These are phyloP conservation scores for Penicillium thymicola DNA, from an alignment of 2,329 filamentous ascomycete species.

Conservation along the genomic window DNA sequence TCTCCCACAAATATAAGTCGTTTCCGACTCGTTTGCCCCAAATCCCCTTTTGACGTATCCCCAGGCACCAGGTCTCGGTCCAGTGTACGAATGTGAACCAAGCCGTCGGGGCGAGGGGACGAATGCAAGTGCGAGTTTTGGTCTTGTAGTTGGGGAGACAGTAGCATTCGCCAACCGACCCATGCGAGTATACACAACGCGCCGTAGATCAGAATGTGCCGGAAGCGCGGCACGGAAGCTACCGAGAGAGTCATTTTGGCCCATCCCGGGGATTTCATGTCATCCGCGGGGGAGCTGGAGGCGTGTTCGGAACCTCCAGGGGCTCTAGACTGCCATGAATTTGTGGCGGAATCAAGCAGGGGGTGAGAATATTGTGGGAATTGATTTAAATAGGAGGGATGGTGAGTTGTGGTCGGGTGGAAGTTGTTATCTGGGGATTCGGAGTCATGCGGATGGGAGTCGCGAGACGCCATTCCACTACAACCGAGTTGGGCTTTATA, in stretches of 20 bases:
- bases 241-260: conserved; percentile 17
- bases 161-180: conserved; percentile 33
- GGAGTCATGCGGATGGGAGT: conserved; percentile 3
- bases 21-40: conserved; percentile 36
- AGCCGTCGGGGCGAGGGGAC: conserved; percentile 47
- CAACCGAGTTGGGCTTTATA: background rate
- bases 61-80: conserved; percentile 48
- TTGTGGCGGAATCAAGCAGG: conserved; percentile 39
- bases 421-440: conserved; percentile 29
- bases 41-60: conserved; percentile 8
- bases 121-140: conserved; percentile 29
- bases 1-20: conserved; percentile 82
- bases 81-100: conserved; percentile 51
- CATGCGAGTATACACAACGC: conserved; percentile 32
- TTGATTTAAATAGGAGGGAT: conserved; percentile 9
- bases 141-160: conserved; percentile 34
- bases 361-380: conserved; percentile 25
- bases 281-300: conserved; percentile 14
- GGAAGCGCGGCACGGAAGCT: conserved; percentile 40
- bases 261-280: conserved; percentile 21
- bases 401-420: conserved; percentile 10
- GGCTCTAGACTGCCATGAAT: conserved; percentile 36
- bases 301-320: conserved; percentile 19
- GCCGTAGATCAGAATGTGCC: conserved; percentile 37
- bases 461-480: background rate